Percentiles rank a stretch among this genome's conserved stretches.
Conservation (phyloP, 2,329 filamentous ascomycete species). For the Fusarium pilosicola region DNA sequence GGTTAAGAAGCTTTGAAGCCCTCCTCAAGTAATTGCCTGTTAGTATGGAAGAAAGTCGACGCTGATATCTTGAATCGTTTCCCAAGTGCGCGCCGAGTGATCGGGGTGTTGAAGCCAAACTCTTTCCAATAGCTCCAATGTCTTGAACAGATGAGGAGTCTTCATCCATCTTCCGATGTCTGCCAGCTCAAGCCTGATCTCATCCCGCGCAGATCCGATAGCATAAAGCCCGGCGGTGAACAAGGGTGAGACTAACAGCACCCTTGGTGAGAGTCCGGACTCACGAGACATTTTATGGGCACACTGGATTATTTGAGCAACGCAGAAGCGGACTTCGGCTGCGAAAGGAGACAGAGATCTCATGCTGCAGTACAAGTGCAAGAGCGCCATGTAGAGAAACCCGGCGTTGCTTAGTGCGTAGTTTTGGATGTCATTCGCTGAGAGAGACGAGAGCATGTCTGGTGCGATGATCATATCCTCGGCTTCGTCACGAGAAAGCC, state of each 20-base stretch:
- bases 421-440: constrained; percentile 13
- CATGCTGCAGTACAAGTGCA: constrained; percentile 20
- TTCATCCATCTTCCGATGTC: constrained; percentile 29
- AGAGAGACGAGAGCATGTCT: neutral
- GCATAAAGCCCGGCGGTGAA: constrained; percentile 27
- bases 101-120: constrained; percentile 1
- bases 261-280: constrained; percentile 11
- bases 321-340: neutral
- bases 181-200: neutral
- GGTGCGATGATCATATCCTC: neutral
- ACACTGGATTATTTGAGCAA: constrained; percentile 13
- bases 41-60: neutral
- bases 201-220: neutral
- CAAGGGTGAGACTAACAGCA: constrained; percentile 20
- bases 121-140: constrained; percentile 2
- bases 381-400: constrained; percentile 26
- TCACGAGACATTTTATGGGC: constrained; percentile 9
- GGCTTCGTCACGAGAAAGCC: neutral
- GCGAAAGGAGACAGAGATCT: neutral
- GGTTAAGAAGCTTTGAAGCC: neutral
- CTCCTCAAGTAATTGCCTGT: fast-evolving
- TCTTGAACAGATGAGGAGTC: constrained; percentile 25
- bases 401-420: constrained; percentile 27
- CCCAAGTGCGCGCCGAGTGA: neutral
- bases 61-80: neutral